A percentile compares a stretch with the other conserved stretches of the same genome.
Evolutionary conservation across 805 yeast genomes (phyloP).

Genomic region (Candida orba): DNA sequence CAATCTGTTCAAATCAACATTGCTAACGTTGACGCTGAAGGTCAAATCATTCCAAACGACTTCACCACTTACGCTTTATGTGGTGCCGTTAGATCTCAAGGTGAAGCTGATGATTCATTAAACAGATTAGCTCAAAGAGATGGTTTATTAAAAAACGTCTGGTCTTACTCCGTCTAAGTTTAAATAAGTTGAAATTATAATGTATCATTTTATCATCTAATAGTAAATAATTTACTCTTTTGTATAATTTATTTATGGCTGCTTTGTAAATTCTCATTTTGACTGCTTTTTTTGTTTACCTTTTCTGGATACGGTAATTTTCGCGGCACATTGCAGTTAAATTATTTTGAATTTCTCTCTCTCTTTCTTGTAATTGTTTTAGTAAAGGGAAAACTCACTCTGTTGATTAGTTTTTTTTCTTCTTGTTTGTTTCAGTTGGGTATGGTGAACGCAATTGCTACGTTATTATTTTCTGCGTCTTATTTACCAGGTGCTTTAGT

Average conservation of each 20-base stretch:
- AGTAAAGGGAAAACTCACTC: no score
- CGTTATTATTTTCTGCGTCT: conserved; percentile 41
- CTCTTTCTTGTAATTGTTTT: background rate
- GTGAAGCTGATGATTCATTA: conserved; percentile 98
- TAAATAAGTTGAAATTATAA: background rate
- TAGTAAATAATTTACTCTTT: no score
- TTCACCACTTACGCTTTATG: conserved; percentile 92
- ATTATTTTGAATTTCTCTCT: background rate
- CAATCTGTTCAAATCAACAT: conserved; percentile 98
- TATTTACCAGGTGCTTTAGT: conserved; percentile 55
- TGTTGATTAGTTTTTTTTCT: background rate
- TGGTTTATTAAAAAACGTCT: conserved; percentile 94
- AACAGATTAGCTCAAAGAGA: conserved; percentile 99
- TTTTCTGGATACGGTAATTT: conserved; percentile 1
- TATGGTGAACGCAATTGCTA: conserved; percentile 32
- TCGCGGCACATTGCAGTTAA: background rate
- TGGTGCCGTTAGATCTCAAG: conserved; percentile 97
- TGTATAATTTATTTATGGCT: no score
- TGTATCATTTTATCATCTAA: conserved; percentile 1
- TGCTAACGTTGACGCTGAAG: conserved; percentile 96
- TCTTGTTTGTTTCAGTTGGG: background rate
- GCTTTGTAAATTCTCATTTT: no score
- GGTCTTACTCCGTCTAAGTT: conserved; percentile 86
- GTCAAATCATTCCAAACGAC: conserved; percentile 87
- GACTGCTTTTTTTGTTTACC: conserved; percentile 1